Conservation (phyloP, 257 asterid species). For the Solanum pimpinellifolium region DNA sequence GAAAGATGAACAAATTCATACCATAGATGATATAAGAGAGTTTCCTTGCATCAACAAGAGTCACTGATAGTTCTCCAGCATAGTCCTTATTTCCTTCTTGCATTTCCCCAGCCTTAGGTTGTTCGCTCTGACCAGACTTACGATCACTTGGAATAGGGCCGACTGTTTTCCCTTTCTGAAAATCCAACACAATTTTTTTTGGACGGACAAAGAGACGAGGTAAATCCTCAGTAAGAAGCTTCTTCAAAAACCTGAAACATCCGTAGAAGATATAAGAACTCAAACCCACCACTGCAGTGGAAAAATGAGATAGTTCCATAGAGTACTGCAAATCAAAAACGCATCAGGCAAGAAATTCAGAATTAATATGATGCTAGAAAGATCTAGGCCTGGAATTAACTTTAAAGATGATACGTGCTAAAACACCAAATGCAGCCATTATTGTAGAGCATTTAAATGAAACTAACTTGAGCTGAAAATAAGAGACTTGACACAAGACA, state of each 20-base stretch:
- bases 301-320: background rate
- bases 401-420: background rate
- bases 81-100: constrained; percentile 79
- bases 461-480: background rate
- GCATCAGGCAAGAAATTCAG: background rate
- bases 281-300: background rate
- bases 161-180: constrained; percentile 76
- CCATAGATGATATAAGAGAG: constrained; percentile 80
- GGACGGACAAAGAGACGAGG: constrained; percentile 96
- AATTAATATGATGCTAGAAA: background rate
- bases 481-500: background rate
- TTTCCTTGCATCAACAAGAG: constrained; percentile 88
- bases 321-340: background rate
- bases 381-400: background rate
- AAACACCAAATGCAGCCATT: background rate
- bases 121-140: constrained; percentile 19
- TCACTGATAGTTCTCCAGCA: constrained; percentile 86
- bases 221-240: constrained; percentile 90
- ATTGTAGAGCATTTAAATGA: background rate
- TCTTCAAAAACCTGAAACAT: constrained; percentile 66
- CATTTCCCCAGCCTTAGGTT: constrained; percentile 42
- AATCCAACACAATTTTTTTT: constrained; percentile 79
- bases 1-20: constrained; percentile 15
- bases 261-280: background rate
- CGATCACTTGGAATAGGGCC: constrained; percentile 38